These are phyloP conservation scores for Glycine latifolia DNA, from an alignment of 306 rosid species.

Conservation along the genomic window DNA sequence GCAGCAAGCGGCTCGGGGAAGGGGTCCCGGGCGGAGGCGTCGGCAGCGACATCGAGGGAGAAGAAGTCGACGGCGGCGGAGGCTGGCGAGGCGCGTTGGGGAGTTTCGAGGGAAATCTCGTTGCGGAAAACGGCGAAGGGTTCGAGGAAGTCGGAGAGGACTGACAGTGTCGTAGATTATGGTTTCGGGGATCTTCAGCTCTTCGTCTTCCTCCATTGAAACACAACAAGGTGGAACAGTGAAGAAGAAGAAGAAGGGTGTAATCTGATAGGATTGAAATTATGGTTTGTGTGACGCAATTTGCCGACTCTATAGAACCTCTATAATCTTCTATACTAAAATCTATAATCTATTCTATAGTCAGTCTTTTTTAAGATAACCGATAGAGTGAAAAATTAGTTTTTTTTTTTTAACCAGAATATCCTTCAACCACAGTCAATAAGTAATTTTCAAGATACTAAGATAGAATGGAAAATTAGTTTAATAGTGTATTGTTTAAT, in stretches of 20 bases:
- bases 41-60: constrained; percentile 71
- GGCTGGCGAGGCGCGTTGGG: constrained; percentile 45
- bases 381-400: no score
- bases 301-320: no score
- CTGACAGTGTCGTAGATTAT: constrained; percentile 68
- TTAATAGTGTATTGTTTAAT: no score
- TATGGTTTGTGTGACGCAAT: constrained; percentile 41
- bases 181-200: constrained; percentile 35
- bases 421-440: no score
- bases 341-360: no score
- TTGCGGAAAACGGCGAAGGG: constrained; percentile 75
- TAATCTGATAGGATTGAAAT: not conserved
- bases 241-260: not conserved
- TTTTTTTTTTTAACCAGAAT: no score
- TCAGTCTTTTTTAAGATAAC: no score
- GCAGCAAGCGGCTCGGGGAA: constrained; percentile 33
- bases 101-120: constrained; percentile 66
- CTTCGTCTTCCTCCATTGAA: constrained; percentile 56
- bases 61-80: constrained; percentile 67
- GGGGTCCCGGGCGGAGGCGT: constrained; percentile 36
- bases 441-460: no score
- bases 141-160: constrained; percentile 54
- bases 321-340: no score
- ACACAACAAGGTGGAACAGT: not conserved
- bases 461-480: no score